Evolutionary conservation across 768 basidiomycete genomes (phyloP).

Genomic region (Hygrophorus russula): DNA sequence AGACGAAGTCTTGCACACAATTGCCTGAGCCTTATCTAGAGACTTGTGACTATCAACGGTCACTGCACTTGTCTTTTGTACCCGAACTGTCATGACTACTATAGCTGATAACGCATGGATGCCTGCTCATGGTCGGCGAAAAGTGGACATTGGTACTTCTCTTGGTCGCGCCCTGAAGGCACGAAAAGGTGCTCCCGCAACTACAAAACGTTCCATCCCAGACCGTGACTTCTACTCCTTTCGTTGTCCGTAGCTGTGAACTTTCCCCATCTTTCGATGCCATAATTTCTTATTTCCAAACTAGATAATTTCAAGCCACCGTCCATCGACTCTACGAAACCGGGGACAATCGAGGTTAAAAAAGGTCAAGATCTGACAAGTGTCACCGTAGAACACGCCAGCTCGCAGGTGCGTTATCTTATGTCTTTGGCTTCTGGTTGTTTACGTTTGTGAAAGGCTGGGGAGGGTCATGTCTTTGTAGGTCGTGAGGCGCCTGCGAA

Average conservation of each 20-base stretch:
- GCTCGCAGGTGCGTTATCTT: conserved; percentile 39
- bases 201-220: conserved; percentile 32
- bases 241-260: conserved; percentile 46
- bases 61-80: conserved; percentile 1
- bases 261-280: neutral
- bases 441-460: conserved; percentile 22
- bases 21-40: neutral
- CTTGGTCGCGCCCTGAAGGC: conserved; percentile 58
- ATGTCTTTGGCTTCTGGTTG: conserved; percentile 1
- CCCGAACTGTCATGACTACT: conserved; percentile 27
- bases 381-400: conserved; percentile 55
- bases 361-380: conserved; percentile 38
- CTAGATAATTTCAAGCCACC: conserved; percentile 71
- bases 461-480: conserved; percentile 43
- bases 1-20: conserved; percentile 16
- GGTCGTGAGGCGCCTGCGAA: conserved; percentile 50
- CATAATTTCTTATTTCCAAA: neutral
- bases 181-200: conserved; percentile 39
- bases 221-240: conserved; percentile 70
- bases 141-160: conserved; percentile 51
- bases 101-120: conserved; percentile 35
- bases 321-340: conserved; percentile 52
- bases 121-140: conserved; percentile 46
- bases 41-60: neutral
- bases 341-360: conserved; percentile 55